Percentiles rank a stretch among this genome's conserved stretches.
Conservation (phyloP, 176 grass and related monocot genomes). For the Zea luxurians region DNA sequence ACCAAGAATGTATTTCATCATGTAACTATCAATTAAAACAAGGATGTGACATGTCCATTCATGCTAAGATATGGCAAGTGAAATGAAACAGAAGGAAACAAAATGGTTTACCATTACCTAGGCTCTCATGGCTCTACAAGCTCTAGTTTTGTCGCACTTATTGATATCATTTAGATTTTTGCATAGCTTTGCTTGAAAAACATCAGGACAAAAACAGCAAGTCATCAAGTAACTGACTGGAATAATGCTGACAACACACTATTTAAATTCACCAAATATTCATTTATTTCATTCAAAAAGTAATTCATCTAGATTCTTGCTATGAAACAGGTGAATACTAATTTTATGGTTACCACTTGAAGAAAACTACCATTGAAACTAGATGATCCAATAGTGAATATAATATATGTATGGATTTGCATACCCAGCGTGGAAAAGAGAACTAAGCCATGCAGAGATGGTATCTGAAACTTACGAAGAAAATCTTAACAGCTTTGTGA, state of each 20-base stretch:
- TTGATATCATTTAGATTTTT: conserved; percentile 8
- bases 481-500: conserved; percentile 90
- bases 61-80: neutral
- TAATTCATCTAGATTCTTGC: neutral
- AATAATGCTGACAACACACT: neutral
- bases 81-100: neutral
- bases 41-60: neutral
- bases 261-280: neutral
- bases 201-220: conserved; percentile 7
- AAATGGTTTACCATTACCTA: neutral
- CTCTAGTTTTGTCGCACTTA: conserved; percentile 11
- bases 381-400: neutral
- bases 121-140: neutral
- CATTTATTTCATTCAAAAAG: neutral
- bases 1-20: neutral
- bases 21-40: conserved; percentile 1
- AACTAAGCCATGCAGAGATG: conserved; percentile 8
- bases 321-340: neutral
- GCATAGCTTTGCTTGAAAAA: neutral
- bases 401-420: neutral
- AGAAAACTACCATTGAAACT: neutral
- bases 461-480: conserved; percentile 66
- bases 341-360: neutral
- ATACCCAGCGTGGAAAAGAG: conserved; percentile 12
- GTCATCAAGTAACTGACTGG: neutral